Evolutionary conservation across 345 rosid genomes (phyloP).

Genomic region (Leavenworthia alabamica): DNA sequence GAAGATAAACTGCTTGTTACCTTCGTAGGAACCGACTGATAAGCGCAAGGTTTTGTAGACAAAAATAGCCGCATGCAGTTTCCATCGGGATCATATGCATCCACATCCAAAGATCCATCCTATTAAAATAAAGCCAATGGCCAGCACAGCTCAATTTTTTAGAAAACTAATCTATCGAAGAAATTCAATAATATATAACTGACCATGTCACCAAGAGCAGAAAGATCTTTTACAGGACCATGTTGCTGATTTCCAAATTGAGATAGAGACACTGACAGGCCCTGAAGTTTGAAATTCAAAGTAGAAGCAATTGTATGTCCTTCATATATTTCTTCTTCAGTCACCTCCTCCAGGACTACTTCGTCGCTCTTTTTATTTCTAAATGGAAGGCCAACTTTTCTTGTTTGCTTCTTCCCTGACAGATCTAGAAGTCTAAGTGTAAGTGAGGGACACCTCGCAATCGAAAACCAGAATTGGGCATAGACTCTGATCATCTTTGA

Average conservation of each 20-base stretch:
- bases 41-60: constrained; percentile 73
- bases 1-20: constrained; percentile 32
- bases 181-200: not conserved
- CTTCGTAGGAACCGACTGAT: constrained; percentile 89
- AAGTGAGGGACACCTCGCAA: constrained; percentile 84
- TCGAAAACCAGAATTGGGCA: constrained; percentile 86
- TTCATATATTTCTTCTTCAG: constrained; percentile 71
- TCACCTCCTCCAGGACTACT: constrained; percentile 49
- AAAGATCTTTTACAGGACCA: constrained; percentile 82
- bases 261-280: constrained; percentile 63
- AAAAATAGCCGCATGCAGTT: constrained; percentile 74
- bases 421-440: constrained; percentile 52
- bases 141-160: not conserved
- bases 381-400: constrained; percentile 51
- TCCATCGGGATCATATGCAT: constrained; percentile 62
- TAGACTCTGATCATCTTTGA: constrained; percentile 69
- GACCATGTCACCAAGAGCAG: constrained; percentile 93
- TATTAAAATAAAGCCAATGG: constrained; percentile 22
- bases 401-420: constrained; percentile 41
- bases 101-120: constrained; percentile 93
- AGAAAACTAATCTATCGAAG: constrained; percentile 1
- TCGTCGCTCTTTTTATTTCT: constrained; percentile 40
- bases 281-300: constrained; percentile 63
- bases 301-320: constrained; percentile 90
- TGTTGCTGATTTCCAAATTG: constrained; percentile 43